phyloP scores from a whole-genome alignment of 192 early-diverging fungal genomes.

The Entomortierella lignicola region DNA sequence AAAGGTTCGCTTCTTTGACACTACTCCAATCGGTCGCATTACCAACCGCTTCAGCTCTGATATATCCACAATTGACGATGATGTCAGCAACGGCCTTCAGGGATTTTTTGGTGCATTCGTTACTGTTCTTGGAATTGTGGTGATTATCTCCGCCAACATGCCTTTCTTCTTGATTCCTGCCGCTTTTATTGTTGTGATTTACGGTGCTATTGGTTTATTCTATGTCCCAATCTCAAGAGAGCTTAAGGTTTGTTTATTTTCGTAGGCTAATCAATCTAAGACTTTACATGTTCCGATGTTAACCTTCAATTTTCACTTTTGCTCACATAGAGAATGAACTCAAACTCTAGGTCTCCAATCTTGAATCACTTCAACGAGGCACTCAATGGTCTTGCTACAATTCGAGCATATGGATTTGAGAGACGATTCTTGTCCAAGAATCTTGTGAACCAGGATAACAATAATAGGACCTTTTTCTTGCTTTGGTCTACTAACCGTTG shows the following conservation, averaged over 20 bases:
- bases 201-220: conserved; percentile 71
- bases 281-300: too few species aligned
- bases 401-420: conserved; percentile 86
- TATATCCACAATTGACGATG: conserved; percentile 84
- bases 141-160: conserved; percentile 72
- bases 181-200: conserved; percentile 65
- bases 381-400: conserved; percentile 78
- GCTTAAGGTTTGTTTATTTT: not conserved
- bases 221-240: conserved; percentile 88
- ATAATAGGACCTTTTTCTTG: conserved; percentile 89
- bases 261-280: too few species aligned
- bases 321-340: conserved; percentile 85
- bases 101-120: conserved; percentile 66
- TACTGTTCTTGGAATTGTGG: conserved; percentile 65
- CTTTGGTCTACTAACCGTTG: conserved; percentile 91
- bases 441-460: conserved; percentile 71
- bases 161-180: conserved; percentile 80
- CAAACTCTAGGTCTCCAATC: conserved; percentile 78
- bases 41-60: conserved; percentile 91
- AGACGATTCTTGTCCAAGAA: conserved; percentile 73
- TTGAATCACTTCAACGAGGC: conserved; percentile 88
- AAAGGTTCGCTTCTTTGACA: conserved; percentile 90
- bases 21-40: conserved; percentile 85
- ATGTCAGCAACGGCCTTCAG: conserved; percentile 59
- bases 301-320: not conserved